These are phyloP conservation scores for Colletotrichum siamense DNA, from an alignment of 2,329 filamentous ascomycete species.

Conservation along the genomic window DNA sequence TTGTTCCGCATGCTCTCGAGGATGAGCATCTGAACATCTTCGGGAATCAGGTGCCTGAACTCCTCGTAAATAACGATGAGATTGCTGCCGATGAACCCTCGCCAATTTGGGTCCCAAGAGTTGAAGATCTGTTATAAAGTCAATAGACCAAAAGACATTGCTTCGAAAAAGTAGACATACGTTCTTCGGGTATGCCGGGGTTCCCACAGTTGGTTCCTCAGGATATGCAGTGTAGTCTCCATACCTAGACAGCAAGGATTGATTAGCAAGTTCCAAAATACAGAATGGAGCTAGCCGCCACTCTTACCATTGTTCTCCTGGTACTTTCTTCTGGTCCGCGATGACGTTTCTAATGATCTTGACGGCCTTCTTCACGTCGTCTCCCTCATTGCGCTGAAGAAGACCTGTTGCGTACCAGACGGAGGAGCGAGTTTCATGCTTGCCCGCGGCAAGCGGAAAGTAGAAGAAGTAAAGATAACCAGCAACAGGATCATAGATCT, in stretches of 20 bases:
- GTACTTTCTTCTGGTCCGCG: slow-evolving; percentile 54
- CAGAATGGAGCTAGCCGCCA: neutral
- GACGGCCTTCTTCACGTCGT: slow-evolving; percentile 54
- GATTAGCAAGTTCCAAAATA: slow-evolving; percentile 44
- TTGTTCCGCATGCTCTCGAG: slow-evolving; percentile 58
- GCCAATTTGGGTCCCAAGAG: slow-evolving; percentile 69
- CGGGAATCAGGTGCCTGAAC: slow-evolving; percentile 50
- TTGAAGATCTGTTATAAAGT: slow-evolving; percentile 49
- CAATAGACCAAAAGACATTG: neutral
- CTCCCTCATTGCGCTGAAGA: slow-evolving; percentile 55
- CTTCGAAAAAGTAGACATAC: neutral
- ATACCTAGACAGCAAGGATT: slow-evolving; percentile 23
- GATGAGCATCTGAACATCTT: slow-evolving; percentile 44
- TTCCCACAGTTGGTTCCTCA: slow-evolving; percentile 64
- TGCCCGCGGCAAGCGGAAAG: slow-evolving; percentile 43
- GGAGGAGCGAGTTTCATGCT: slow-evolving; percentile 61
- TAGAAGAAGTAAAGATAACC: slow-evolving; percentile 59
- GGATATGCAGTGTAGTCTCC: slow-evolving; percentile 54
- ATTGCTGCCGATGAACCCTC: slow-evolving; percentile 65
- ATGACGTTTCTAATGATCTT: slow-evolving; percentile 61
- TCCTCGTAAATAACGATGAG: slow-evolving; percentile 66
- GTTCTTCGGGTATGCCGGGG: slow-evolving; percentile 46
- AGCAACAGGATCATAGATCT: slow-evolving; percentile 54
- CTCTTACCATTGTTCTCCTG: slow-evolving; percentile 36
- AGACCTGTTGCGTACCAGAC: slow-evolving; percentile 65